These are phyloP conservation scores for Salix arbutifolia DNA, from an alignment of 345 rosid species.

Conservation along the genomic window DNA sequence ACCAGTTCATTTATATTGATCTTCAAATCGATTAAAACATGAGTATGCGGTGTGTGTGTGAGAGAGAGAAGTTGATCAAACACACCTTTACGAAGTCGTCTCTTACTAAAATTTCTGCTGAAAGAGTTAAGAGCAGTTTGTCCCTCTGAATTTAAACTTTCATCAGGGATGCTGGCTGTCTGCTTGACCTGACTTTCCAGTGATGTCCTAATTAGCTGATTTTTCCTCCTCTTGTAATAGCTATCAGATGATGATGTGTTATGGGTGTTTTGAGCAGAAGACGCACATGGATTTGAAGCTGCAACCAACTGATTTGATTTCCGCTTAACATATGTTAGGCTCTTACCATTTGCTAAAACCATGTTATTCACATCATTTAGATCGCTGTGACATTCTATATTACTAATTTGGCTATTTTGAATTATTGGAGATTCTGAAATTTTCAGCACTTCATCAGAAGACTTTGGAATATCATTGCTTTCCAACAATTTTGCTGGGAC, in stretches of 20 bases:
- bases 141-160: slow-evolving; percentile 32
- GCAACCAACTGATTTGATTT: slow-evolving; percentile 88
- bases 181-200: slow-evolving; percentile 36
- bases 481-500: slow-evolving; percentile 38
- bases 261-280: slow-evolving; percentile 29
- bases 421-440: slow-evolving; percentile 32
- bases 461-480: slow-evolving; percentile 34
- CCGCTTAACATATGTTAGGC: slow-evolving; percentile 56
- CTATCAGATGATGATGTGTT: slow-evolving; percentile 46
- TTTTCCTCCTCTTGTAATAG: slow-evolving; percentile 74
- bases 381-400: slow-evolving; percentile 37
- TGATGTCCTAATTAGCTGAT: slow-evolving; percentile 78
- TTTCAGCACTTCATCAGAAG: slow-evolving; percentile 36
- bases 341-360: not conserved
- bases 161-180: slow-evolving; percentile 27
- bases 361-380: slow-evolving; percentile 31
- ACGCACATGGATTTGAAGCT: slow-evolving; percentile 38
- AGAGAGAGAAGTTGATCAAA: not conserved
- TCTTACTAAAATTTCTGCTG: slow-evolving; percentile 37
- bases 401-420: slow-evolving; percentile 37
- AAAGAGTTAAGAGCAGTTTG: slow-evolving; percentile 35
- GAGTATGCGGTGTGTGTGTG: not conserved
- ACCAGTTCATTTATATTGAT: not conserved
- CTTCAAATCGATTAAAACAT: not conserved
- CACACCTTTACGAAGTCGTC: slow-evolving; percentile 47